These are phyloP conservation scores for Coemansia sp. DNA, from an alignment of 192 early-diverging fungal species.

Conservation along the genomic window DNA sequence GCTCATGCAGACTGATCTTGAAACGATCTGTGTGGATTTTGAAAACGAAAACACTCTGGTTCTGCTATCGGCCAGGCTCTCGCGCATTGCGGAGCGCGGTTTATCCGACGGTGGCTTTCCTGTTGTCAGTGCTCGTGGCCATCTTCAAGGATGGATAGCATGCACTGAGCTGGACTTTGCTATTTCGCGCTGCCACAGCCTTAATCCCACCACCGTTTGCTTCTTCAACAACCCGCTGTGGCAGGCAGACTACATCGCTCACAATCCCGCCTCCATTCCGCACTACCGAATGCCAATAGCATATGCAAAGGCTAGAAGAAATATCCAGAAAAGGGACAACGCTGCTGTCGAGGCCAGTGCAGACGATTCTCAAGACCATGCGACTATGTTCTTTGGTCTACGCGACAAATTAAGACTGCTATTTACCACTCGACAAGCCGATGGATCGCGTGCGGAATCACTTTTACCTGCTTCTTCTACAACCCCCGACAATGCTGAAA, in stretches of 20 bases:
- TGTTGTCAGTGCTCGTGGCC: conserved; percentile 56
- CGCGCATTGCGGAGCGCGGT: conserved; percentile 57
- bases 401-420: neutral
- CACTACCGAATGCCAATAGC: conserved; percentile 30
- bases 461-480: neutral
- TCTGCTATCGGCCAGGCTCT: conserved; percentile 58
- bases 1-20: conserved; percentile 63
- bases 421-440: neutral
- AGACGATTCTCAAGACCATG: neutral
- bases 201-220: conserved; percentile 50
- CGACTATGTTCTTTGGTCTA: neutral
- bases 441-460: conserved; percentile 1
- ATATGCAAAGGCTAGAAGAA: conserved; percentile 19
- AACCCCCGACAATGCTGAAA: neutral
- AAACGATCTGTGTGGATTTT: conserved; percentile 66
- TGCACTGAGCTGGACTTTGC: conserved; percentile 78
- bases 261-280: conserved; percentile 37
- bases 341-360: neutral
- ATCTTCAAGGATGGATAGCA: conserved; percentile 80
- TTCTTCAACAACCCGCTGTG: conserved; percentile 58
- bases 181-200: conserved; percentile 45
- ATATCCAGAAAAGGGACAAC: neutral
- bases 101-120: conserved; percentile 79
- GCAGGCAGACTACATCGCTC: conserved; percentile 47
- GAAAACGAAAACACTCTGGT: conserved; percentile 61